These are phyloP conservation scores for Metarhizium sp. DNA, from an alignment of 2,329 filamentous ascomycete genomes.

Conservation along the genomic window DNA sequence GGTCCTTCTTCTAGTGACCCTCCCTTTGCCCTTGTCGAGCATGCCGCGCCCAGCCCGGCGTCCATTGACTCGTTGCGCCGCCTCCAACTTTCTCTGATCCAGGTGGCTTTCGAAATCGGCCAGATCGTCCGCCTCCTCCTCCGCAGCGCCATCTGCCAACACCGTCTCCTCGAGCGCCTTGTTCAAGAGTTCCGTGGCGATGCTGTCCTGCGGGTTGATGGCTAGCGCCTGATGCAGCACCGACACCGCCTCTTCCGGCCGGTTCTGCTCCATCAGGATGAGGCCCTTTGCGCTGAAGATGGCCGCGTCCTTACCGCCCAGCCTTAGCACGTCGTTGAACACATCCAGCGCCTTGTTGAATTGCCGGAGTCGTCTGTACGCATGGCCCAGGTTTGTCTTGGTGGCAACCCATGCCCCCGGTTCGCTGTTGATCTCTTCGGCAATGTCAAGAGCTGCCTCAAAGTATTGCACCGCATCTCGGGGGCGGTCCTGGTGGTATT, in stretches of 20 bases:
- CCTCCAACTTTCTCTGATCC: constrained; percentile 34
- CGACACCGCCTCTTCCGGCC: constrained; percentile 67
- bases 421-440: constrained; percentile 73
- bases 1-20: constrained; percentile 24
- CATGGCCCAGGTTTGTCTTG: constrained; percentile 82
- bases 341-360: constrained; percentile 64
- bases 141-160: constrained; percentile 31
- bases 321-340: constrained; percentile 80
- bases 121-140: constrained; percentile 37
- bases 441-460: constrained; percentile 64
- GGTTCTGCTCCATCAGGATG: constrained; percentile 68
- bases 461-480: constrained; percentile 72
- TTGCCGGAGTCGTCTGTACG: constrained; percentile 62
- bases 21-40: constrained; percentile 37
- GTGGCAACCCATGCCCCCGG: constrained; percentile 75
- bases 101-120: constrained; percentile 44
- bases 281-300: constrained; percentile 79
- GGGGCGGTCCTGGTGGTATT: constrained; percentile 80
- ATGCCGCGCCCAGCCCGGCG: constrained; percentile 12
- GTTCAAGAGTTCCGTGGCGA: constrained; percentile 68
- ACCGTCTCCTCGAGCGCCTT: constrained; percentile 60
- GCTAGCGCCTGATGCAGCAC: constrained; percentile 79
- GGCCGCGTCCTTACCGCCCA: constrained; percentile 68
- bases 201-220: constrained; percentile 68
- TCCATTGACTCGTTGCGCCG: constrained; percentile 27